phyloP scores from a whole-genome alignment of 257 asterid genomes.

The Parsonsia alboflavescens region DNA sequence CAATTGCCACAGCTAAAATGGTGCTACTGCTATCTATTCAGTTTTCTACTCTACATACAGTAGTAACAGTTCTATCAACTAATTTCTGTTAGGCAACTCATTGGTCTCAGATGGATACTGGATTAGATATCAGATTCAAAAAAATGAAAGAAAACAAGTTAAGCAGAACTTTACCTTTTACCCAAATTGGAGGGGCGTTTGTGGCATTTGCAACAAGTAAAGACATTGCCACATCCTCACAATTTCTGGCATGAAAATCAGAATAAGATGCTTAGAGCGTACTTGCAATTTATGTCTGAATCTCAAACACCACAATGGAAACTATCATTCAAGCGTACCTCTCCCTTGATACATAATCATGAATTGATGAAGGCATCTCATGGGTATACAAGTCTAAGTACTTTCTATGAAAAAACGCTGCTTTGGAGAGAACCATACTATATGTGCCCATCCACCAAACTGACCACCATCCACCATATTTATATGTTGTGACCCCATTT shows the following conservation, averaged over 20 bases:
- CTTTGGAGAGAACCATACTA: slow-evolving; percentile 67
- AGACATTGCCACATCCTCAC: slow-evolving; percentile 65
- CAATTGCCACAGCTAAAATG: background rate
- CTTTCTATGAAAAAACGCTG: slow-evolving; percentile 55
- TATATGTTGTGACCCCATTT: slow-evolving; percentile 29
- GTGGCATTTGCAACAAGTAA: slow-evolving; percentile 52
- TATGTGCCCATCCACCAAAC: slow-evolving; percentile 69
- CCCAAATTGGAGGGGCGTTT: slow-evolving; percentile 57
- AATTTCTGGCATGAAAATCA: slow-evolving; percentile 33
- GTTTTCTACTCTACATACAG: background rate
- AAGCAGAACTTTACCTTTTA: slow-evolving; percentile 35
- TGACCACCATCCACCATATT: slow-evolving; percentile 71
- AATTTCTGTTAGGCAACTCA: background rate
- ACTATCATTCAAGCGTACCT: slow-evolving; percentile 25
- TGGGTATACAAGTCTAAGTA: slow-evolving; percentile 47
- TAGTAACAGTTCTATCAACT: too few species aligned
- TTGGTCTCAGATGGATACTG: background rate
- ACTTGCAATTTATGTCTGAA: background rate
- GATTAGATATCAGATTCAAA: background rate
- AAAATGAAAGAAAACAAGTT: background rate
- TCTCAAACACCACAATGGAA: background rate
- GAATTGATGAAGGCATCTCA: slow-evolving; percentile 50
- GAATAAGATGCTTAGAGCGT: background rate
- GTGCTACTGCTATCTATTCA: background rate
- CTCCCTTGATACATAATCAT: slow-evolving; percentile 41